Evolutionary conservation across 2,329 filamentous ascomycete genomes (phyloP).

Genomic region (Aspergillus viridinutans): DNA sequence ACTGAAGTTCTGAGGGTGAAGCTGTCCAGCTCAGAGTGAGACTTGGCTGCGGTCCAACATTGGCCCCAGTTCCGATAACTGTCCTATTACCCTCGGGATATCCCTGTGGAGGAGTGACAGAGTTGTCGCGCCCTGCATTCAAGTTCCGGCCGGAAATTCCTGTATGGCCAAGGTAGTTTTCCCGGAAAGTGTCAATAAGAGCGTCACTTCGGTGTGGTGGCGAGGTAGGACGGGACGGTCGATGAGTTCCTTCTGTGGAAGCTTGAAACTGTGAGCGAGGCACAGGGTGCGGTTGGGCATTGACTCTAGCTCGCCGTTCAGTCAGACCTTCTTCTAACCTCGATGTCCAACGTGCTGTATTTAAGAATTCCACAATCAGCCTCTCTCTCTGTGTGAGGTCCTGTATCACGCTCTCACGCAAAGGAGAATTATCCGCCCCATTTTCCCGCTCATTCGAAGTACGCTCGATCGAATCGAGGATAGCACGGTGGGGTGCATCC

Average conservation of each 20-base stretch:
- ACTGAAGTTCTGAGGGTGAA: conserved; percentile 37
- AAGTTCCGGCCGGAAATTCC: conserved; percentile 22
- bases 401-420: conserved; percentile 35
- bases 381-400: conserved; percentile 41
- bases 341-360: conserved; percentile 38
- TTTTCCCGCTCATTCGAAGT: conserved; percentile 15
- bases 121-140: conserved; percentile 36
- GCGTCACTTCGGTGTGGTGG: conserved; percentile 26
- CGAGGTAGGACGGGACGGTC: conserved; percentile 31
- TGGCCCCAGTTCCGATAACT: conserved; percentile 21
- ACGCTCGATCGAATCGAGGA: conserved; percentile 24
- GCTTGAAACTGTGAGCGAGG: conserved; percentile 25
- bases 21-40: conserved; percentile 38
- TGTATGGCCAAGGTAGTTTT: conserved; percentile 26
- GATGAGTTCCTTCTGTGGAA: conserved; percentile 27
- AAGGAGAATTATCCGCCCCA: conserved; percentile 23
- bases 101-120: conserved; percentile 39
- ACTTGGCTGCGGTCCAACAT: conserved; percentile 28
- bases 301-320: conserved; percentile 27
- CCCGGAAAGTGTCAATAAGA: conserved; percentile 28
- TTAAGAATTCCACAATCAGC: conserved; percentile 41
- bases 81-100: conserved; percentile 19
- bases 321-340: conserved; percentile 28
- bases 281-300: conserved; percentile 22
- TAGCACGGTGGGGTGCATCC: conserved; percentile 19